Conservation (phyloP, 768 basidiomycete genomes). For the Strobilomyces confusus region DNA sequence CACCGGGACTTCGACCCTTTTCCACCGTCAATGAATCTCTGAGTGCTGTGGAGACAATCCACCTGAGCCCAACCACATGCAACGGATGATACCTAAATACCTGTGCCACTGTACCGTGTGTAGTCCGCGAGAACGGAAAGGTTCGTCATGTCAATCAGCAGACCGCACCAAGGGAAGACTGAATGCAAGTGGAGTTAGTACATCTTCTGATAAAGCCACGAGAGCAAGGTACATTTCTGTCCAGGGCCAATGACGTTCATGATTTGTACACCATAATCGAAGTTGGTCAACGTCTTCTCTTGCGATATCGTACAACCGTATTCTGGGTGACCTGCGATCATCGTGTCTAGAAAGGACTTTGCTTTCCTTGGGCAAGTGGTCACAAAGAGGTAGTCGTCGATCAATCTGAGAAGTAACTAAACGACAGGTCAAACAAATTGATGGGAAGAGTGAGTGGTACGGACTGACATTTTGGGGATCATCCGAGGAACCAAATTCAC, state of each 20-base stretch:
- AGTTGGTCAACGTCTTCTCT: conserved; percentile 89
- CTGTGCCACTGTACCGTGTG: conserved; percentile 55
- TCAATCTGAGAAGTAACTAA: conserved; percentile 75
- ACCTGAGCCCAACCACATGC: background rate
- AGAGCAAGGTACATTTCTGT: conserved; percentile 36
- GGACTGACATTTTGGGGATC: conserved; percentile 59
- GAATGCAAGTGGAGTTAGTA: background rate
- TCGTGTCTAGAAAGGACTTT: conserved; percentile 62
- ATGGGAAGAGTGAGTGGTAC: background rate
- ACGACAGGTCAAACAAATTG: background rate
- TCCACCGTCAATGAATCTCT: conserved; percentile 69
- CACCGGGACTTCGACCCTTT: conserved; percentile 59
- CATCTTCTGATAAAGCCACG: background rate
- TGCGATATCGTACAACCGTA: conserved; percentile 90
- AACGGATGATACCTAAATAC: conserved; percentile 37
- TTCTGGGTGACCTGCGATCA: conserved; percentile 85
- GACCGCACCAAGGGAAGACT: conserved; percentile 96
- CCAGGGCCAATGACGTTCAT: conserved; percentile 49
- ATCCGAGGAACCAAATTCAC: conserved; percentile 44
- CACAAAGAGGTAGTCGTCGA: conserved; percentile 94
- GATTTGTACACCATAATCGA: conserved; percentile 56
- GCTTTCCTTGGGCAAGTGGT: conserved; percentile 65
- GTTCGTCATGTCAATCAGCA: conserved; percentile 67
- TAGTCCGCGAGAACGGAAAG: conserved; percentile 82
- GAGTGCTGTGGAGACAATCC: conserved; percentile 43